These are phyloP conservation scores for Epichloe gansuensis DNA, from an alignment of 2,329 filamentous ascomycete genomes.

Conservation along the genomic window DNA sequence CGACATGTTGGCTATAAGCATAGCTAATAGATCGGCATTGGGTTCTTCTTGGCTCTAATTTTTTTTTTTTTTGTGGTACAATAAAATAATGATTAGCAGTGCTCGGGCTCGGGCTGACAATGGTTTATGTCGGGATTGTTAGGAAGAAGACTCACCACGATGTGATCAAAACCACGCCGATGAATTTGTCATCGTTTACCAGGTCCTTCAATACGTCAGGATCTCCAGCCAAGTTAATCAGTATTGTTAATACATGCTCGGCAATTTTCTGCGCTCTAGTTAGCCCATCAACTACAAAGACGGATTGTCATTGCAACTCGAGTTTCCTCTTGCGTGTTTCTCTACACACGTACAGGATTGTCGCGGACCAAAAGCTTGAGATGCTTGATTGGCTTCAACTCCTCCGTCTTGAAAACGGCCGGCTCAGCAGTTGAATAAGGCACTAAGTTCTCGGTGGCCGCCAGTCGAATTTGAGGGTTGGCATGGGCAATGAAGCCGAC, in stretches of 20 bases:
- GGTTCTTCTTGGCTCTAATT: constrained; percentile 58
- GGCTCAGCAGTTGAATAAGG: constrained; percentile 67
- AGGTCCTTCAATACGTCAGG: constrained; percentile 60
- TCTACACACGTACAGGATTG: constrained; percentile 49
- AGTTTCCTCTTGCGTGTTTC: neutral
- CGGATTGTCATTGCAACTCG: neutral
- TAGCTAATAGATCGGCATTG: constrained; percentile 74
- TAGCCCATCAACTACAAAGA: neutral
- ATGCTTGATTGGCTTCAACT: constrained; percentile 70
- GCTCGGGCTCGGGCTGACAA: no score
- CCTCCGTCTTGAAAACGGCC: constrained; percentile 69
- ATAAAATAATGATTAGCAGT: no score
- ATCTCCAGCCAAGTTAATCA: constrained; percentile 77
- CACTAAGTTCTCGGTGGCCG: constrained; percentile 77
- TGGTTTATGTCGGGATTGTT: neutral
- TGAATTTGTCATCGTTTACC: constrained; percentile 66
- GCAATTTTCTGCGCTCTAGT: constrained; percentile 55
- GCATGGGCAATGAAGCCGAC: constrained; percentile 89
- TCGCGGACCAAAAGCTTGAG: constrained; percentile 80
- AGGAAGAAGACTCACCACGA: constrained; percentile 50
- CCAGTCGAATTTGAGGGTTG: constrained; percentile 78
- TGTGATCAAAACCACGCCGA: constrained; percentile 60
- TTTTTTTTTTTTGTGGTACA: neutral
- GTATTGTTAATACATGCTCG: constrained; percentile 82
- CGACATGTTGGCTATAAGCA: constrained; percentile 84